phyloP scores from a whole-genome alignment of 176 grass and related monocot species.

The Melocanna baccifera region DNA sequence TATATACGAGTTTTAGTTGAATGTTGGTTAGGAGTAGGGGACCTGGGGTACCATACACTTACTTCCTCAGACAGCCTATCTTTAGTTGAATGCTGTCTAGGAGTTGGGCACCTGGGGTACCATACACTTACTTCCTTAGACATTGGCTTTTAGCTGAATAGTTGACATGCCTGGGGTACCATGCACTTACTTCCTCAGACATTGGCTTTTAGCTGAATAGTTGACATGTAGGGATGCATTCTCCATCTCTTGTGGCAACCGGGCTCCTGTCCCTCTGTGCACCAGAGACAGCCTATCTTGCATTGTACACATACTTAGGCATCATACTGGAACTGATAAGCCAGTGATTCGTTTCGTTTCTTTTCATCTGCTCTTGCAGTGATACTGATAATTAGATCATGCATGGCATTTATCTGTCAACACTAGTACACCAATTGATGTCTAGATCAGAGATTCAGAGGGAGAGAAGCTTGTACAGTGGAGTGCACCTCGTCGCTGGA shows the following conservation, averaged over 20 bases:
- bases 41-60: not conserved
- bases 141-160: not conserved
- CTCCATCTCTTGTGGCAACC: not conserved
- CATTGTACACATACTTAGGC: not conserved
- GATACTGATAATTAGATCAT: not conserved
- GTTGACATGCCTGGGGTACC: slow-evolving; percentile 10
- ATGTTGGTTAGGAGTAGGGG: slow-evolving; percentile 32
- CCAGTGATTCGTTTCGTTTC: not conserved
- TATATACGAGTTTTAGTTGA: not conserved
- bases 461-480: not conserved
- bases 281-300: slow-evolving; percentile 5
- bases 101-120: slow-evolving; percentile 7
- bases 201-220: not conserved
- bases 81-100: slow-evolving; percentile 25
- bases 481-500: not conserved
- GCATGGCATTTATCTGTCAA: not conserved
- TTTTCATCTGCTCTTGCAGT: not conserved
- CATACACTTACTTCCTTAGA: slow-evolving; percentile 3
- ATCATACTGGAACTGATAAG: not conserved
- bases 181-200: slow-evolving; percentile 6
- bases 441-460: not conserved
- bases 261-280: not conserved
- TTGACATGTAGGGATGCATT: slow-evolving; percentile 14
- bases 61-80: slow-evolving; percentile 6
- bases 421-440: not conserved